A percentile compares a stretch with the other conserved stretches of the same genome.
phyloP scores from a whole-genome alignment of 2,329 filamentous ascomycete genomes.

The Aspergillus pseudotamarii region DNA sequence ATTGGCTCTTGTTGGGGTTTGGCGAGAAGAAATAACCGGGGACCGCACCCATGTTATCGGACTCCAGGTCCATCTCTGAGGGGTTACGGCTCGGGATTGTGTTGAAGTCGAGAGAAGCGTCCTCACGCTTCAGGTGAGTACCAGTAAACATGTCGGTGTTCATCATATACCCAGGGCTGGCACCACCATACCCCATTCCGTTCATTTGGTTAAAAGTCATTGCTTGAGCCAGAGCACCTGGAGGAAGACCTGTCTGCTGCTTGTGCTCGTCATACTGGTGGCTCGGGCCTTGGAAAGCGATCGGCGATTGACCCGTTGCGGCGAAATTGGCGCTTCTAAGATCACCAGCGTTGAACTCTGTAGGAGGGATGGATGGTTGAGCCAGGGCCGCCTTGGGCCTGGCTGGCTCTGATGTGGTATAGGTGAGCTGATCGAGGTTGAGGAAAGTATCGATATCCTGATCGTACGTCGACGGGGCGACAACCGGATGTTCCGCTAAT shows the following conservation, averaged over 20 bases:
- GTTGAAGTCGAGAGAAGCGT: slow-evolving; percentile 67
- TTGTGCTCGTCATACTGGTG: slow-evolving; percentile 95
- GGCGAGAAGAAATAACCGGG: slow-evolving; percentile 67
- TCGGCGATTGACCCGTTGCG: slow-evolving; percentile 50
- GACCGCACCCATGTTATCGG: slow-evolving; percentile 65
- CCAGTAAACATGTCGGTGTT: slow-evolving; percentile 65
- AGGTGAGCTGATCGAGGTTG: slow-evolving; percentile 49
- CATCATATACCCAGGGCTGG: slow-evolving; percentile 49
- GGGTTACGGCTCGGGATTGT: slow-evolving; percentile 59
- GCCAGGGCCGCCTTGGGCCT: slow-evolving; percentile 40
- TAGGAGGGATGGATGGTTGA: slow-evolving; percentile 40
- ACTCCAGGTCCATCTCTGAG: slow-evolving; percentile 68
- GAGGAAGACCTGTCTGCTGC: slow-evolving; percentile 91
- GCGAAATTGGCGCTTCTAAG: slow-evolving; percentile 38
- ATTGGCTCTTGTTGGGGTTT: slow-evolving; percentile 51
- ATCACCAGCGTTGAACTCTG: slow-evolving; percentile 37
- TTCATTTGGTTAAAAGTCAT: slow-evolving; percentile 72
- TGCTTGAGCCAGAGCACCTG: slow-evolving; percentile 78
- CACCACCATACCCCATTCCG: slow-evolving; percentile 41
- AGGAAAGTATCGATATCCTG: slow-evolving; percentile 51
- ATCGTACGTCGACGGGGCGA: slow-evolving; percentile 41
- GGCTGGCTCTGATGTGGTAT: slow-evolving; percentile 39
- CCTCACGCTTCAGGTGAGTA: slow-evolving; percentile 38
- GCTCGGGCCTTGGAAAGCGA: slow-evolving; percentile 74
- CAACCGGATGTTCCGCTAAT: slow-evolving; percentile 36